A percentile compares a stretch with the other conserved stretches of the same genome.
phyloP scores from a whole-genome alignment of 106 monocot genomes.

The Dioscorea alata region DNA sequence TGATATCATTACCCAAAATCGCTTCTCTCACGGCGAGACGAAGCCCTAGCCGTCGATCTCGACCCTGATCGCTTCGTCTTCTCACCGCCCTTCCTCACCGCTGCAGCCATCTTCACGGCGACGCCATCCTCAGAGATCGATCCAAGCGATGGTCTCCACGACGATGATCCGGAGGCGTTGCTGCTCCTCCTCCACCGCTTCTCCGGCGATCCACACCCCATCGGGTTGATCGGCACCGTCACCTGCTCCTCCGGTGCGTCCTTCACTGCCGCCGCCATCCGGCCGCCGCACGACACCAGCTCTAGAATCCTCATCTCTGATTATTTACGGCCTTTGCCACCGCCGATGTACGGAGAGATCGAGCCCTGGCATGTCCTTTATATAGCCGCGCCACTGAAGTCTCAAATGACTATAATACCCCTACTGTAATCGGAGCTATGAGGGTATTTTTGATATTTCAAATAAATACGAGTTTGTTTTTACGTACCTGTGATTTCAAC shows the following conservation, averaged over 20 bases:
- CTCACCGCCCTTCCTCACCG: not conserved
- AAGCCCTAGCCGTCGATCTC: not conserved
- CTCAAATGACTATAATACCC: no score
- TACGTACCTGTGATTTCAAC: no score
- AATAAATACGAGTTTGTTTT: no score
- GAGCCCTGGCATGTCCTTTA: no score
- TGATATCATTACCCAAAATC: not conserved
- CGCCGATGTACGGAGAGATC: no score
- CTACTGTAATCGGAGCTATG: no score
- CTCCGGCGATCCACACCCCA: no score
- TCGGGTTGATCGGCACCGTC: not conserved
- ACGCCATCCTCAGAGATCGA: constrained; percentile 34
- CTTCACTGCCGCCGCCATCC: not conserved
- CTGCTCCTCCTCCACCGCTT: no score
- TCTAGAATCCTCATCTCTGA: constrained; percentile 15
- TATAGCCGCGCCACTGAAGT: no score
- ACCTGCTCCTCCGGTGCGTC: not conserved
- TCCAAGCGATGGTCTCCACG: constrained; percentile 37
- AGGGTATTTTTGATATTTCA: no score
- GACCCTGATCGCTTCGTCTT: constrained; percentile 1
- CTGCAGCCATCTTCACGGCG: not conserved
- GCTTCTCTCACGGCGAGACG: no score
- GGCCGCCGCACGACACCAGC: constrained; percentile 14
- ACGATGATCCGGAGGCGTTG: not conserved
- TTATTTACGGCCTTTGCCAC: no score